Base-by-base conservation (phyloP, 768 basidiomycete species). In the Boletellus ananiceps region DNA sequence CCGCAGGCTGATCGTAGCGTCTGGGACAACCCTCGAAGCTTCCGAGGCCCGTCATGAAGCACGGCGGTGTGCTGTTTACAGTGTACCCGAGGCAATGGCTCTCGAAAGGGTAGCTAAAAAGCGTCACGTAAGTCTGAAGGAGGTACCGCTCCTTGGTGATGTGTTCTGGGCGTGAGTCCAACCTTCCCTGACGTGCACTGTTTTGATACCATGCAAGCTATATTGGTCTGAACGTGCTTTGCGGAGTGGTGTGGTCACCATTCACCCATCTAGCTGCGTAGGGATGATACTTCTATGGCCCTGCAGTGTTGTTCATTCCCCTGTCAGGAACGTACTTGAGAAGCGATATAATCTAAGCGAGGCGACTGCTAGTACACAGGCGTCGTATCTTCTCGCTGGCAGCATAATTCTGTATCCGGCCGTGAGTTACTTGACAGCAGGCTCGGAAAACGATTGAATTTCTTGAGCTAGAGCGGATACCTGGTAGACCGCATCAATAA, bases 191-290 rank as follows among this genome's bases (percentile, higher is more conserved):
- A 23, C 3, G 12, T 21, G 16, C 35, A 27, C 27, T 18, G 44
- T 33, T 52, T 54, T 49, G 51, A 56, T 16, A 27, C 23, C 6
- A 46, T 23, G 23, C 7, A 55, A 86, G 84, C 14, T 89, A 89
- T 62, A 81, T 89, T 49, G 82, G 76, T 2, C 59, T 88, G n/a
- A 90, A 90, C 53, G 64, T 89, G 12, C 69, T 89, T 14, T 91
- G 84, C 51, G 88, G 88, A 15, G 72, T 80, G 51, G 80, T 88
- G 32, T 90, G 88, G 88, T 71, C 80, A 3, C 88, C 88, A 3
- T 88, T 88, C 61, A 80, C 79, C 11, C 86, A 89, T 59, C 79
- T 91, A 37, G 80, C 84, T 12, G 74, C 88, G 86, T 87, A 60
- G 60, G 82, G 64, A 27, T 7, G 4, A 40, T n/a, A 19, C 39